Evolutionary conservation across 306 rosid genomes (phyloP), one percentile per base, ranked within the genome.

Genomic region (Inga leiocalycina): DNA sequence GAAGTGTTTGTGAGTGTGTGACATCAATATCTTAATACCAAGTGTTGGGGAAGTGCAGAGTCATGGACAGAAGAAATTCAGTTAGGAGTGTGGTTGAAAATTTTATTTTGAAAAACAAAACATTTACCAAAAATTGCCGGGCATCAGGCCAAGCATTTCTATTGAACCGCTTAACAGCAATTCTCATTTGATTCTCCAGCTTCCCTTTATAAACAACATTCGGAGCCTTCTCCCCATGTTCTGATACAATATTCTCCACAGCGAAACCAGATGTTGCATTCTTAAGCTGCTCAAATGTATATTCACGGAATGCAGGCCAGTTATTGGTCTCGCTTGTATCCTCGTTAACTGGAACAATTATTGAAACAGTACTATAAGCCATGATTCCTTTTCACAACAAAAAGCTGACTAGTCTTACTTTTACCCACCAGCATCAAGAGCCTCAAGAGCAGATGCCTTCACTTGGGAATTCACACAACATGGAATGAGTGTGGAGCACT

Each of bases 161-260:
- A 71, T 90, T 93, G 66, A 93, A 93, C 66, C 93, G 91, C 76
- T 93, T 93, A 71, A 93, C 94, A 69, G 91, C 93, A 78, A 93
- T 89, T 82, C 98, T 87, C 82, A 74, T 84, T 77, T 93, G 98
- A 91, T 89, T 93, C 83, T 90, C 97, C 78, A 89, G 89, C 86
- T 93, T 93, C 84, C 98, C 98, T 84, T 84, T 93, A 83, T 91
- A 93, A 78, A 93, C 98, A 87, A 93, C 89, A 84, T 93, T 93
- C 12, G 98, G 97, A 83, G 97, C 98, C 80, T 89, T 93, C 89
- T 93, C 94, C 66, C 94, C 98, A 79, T 91, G 98, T 84, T 93
- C 98, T 52, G 97, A 93, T 67, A 90, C 96, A 84, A 93, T 93
- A 79, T 91, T 91, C 84, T 91, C 98, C 49, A 90, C 98, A 41